Percentiles rank a stretch among this genome's conserved stretches.
These are phyloP conservation scores for Monilinia vaccinii-corymbosi DNA, from an alignment of 2,329 filamentous ascomycete genomes.

Conservation along the genomic window DNA sequence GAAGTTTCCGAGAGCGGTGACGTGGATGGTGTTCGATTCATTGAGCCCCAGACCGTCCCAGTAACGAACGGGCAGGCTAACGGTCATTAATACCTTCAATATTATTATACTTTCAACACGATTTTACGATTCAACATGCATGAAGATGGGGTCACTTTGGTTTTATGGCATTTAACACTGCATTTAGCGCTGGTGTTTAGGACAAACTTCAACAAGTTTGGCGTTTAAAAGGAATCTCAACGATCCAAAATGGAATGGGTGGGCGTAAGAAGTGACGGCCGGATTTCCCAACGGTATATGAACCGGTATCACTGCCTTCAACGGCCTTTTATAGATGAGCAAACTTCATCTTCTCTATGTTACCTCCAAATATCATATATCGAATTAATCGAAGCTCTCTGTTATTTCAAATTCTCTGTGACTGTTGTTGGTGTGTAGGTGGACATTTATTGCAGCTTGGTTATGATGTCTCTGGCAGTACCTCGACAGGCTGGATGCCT, in stretches of 20 bases:
- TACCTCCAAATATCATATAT: neutral
- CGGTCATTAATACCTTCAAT: constrained; percentile 9
- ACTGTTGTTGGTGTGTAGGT: neutral
- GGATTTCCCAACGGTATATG: constrained; percentile 4
- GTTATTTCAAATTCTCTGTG: neutral
- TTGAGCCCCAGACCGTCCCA: constrained; percentile 15
- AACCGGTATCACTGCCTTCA: constrained; percentile 9
- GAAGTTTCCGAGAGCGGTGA: constrained; percentile 16
- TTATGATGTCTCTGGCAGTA: neutral
- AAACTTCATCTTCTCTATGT: neutral
- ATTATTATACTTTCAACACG: constrained; percentile 21
- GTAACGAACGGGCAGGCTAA: constrained; percentile 17
- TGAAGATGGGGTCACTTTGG: constrained; percentile 10
- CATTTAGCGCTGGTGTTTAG: constrained; percentile 29
- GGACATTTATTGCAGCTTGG: neutral
- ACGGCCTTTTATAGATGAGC: constrained; percentile 11
- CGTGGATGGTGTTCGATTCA: constrained; percentile 12
- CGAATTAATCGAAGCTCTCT: neutral
- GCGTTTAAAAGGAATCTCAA: constrained; percentile 28
- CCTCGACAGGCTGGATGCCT: neutral
- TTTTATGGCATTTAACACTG: constrained; percentile 19
- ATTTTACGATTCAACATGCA: constrained; percentile 29
- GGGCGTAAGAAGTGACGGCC: constrained; percentile 5
- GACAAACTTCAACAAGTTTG: constrained; percentile 31
- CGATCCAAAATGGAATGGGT: constrained; percentile 16